Evolutionary conservation across 768 basidiomycete species (phyloP), one percentile per base, ranked within the genome.

Genomic region (Mrakia blollopis): DNA sequence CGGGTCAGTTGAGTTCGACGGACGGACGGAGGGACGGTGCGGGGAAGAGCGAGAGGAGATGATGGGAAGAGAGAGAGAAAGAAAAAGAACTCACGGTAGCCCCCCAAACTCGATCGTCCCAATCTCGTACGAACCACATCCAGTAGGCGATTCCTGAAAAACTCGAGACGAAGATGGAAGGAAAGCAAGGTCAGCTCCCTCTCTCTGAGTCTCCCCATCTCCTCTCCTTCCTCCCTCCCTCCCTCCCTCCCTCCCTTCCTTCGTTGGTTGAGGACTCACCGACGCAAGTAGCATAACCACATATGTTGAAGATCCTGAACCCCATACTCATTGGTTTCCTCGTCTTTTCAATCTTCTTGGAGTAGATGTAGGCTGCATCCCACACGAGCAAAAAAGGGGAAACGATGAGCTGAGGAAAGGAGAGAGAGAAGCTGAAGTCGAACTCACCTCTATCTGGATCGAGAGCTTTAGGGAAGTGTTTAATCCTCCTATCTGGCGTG

Each of bases 301-400:
- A n/a, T n/a, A 65, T 37, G 32, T 21, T 21, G 37, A 65, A 65
- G 28, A 65, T 32, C 21, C 63, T 30, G 37, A 32, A 65, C 9
- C 21, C 63, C 32, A 65, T 65, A 11, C 18, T 9, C 13, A 35
- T 65, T 2, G 63, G 63, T 37, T 65, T 65, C 32, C 63, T 37
- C 32, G 63, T 32, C 18, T 65, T 65, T 65, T 65, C 63, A 23
- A 65, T 65, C 32, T 65, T 65, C 39, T 65, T 65, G 21, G 63
- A 65, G 63, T 65, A 68, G 65, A 57, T 57, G 57, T 13, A 57
- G 25, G 57, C 57, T 57, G 25, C 50, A 23, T 25, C 1, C 2
- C 5, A 57, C 25, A 54, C 9, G 25, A 57, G 23, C 2, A n/a
- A 25, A n/a, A 57, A 28, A 1, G 47, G 21, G 47, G 47, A 18